Conservation (phyloP, 1,284 basidiomycete species). For the Papiliotrema laurentii region DNA sequence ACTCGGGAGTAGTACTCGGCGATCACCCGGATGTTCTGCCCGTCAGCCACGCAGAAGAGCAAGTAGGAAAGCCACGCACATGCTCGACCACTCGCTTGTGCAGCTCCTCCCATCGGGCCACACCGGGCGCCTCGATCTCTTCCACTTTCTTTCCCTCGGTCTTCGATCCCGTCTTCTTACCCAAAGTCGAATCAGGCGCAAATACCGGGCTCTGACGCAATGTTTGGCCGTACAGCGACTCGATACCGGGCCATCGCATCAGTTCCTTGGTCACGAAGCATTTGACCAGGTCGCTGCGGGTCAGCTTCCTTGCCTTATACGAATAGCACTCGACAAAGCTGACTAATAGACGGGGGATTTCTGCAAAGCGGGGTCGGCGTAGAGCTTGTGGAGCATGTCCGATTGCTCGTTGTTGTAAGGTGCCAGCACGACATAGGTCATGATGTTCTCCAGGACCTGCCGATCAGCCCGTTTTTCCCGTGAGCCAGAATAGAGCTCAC, state of each 20-base stretch:
- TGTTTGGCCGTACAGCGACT: conserved; percentile 79
- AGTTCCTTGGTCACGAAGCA: conserved; percentile 93
- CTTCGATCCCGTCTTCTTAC: conserved; percentile 38
- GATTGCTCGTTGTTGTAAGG: conserved; percentile 96
- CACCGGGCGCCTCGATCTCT: conserved; percentile 48
- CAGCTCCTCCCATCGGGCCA: conserved; percentile 89
- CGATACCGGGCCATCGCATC: conserved; percentile 98
- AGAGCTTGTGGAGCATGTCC: conserved; percentile 89
- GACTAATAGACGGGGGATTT: conserved; percentile 84
- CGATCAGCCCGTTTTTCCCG: background rate
- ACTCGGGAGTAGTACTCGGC: conserved; percentile 94
- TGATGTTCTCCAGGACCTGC: conserved; percentile 85
- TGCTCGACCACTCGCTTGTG: conserved; percentile 97
- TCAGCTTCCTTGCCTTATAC: background rate
- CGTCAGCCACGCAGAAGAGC: background rate
- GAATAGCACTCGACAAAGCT: conserved; percentile 1
- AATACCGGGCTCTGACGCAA: conserved; percentile 80
- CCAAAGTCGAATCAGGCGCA: conserved; percentile 46
- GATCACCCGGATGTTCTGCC: conserved; percentile 90
- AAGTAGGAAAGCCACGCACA: conserved; percentile 54
- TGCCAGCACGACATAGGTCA: conserved; percentile 89
- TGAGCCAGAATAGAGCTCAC: conserved; percentile 52
- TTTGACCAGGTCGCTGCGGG: conserved; percentile 82
- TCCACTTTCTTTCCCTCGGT: conserved; percentile 29
- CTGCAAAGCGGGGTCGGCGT: conserved; percentile 67